Evolutionary conservation across 345 rosid genomes (phyloP), one percentile per base, ranked within the genome.

Genomic region (Euphorbia tirucalli): DNA sequence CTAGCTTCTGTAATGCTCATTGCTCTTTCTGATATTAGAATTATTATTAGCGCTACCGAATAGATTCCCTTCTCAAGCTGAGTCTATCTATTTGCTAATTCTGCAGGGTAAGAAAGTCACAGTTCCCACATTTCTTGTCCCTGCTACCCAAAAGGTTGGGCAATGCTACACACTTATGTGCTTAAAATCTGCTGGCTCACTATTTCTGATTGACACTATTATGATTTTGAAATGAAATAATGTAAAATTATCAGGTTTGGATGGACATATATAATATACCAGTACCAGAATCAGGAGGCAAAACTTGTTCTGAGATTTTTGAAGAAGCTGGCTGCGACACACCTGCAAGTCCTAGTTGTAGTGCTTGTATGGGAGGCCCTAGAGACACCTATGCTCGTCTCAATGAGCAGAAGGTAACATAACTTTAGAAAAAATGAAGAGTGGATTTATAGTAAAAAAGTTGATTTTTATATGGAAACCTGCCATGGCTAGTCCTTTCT

Each of bases 251-350:
- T 41, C 81, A 94, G 97, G 96, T 90, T 22, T 92, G 97, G 99
- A 76, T 95, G 91, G 97, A 92, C 56, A 28, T 92, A 22, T 95
- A 92, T 73, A 73, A 87, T 28, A 86, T 95, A 44, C 97, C 95
- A 7, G 96, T 95, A 14, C 91, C 97, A 3, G 96, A 93, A 75
- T 75, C 99, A 49, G 97, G 93, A 73, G 99, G 99, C 54, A 95
- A 90, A 81, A 95, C 99, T 5, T 90, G 96, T 79, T 88, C 97
- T 7, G 93, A 89, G 88, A 92, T 95, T 79, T 95, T 95, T 13
- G 97, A 92, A 83, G 98, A 92, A 84, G 98, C 93, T 64, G 99
- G 99, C 30, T 95, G 99, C 39, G 99, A 95, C 83, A 86, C 97
- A 5, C 99, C 98, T 61, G 80, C 98, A 28, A 95, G 92, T 81